Evolutionary conservation across 106 monocot species (phyloP).

Genomic region (Acanthochlamys bracteata): DNA sequence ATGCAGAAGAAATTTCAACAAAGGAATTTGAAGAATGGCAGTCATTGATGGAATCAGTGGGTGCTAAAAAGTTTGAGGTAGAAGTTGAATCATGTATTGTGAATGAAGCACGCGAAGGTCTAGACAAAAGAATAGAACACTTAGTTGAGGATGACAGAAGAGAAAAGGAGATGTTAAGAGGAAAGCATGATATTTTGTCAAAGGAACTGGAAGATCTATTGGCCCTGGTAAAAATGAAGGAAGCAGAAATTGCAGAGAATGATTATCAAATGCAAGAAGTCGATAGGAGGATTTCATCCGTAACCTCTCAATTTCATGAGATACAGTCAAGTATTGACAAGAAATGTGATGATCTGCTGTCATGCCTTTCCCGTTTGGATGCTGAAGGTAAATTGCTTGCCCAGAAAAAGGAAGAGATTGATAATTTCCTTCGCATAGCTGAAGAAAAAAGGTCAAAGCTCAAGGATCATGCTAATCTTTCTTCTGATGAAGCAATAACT

Average conservation of each 20-base stretch:
- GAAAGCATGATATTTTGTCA: slow-evolving; percentile 32
- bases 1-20: slow-evolving; percentile 43
- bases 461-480: slow-evolving; percentile 34
- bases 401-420: slow-evolving; percentile 60
- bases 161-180: slow-evolving; percentile 51
- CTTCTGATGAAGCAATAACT: slow-evolving; percentile 54
- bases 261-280: slow-evolving; percentile 51
- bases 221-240: slow-evolving; percentile 64
- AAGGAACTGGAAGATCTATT: slow-evolving; percentile 70
- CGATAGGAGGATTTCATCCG: slow-evolving; percentile 55
- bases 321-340: slow-evolving; percentile 44
- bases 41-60: slow-evolving; percentile 49
- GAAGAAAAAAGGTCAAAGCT: slow-evolving; percentile 48
- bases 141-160: slow-evolving; percentile 67
- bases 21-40: slow-evolving; percentile 70
- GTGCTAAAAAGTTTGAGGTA: slow-evolving; percentile 50
- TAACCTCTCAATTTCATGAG: slow-evolving; percentile 44
- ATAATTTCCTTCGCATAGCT: slow-evolving; percentile 37
- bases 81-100: slow-evolving; percentile 51
- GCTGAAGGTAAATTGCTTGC: slow-evolving; percentile 32
- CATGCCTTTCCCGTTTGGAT: slow-evolving; percentile 29
- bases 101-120: slow-evolving; percentile 47
- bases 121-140: slow-evolving; percentile 50
- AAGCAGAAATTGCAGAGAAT: slow-evolving; percentile 73
- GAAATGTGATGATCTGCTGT: slow-evolving; percentile 32